Evolutionary conservation across 176 grass and related monocot genomes (phyloP).

Genomic region (Paspalum notatum): DNA sequence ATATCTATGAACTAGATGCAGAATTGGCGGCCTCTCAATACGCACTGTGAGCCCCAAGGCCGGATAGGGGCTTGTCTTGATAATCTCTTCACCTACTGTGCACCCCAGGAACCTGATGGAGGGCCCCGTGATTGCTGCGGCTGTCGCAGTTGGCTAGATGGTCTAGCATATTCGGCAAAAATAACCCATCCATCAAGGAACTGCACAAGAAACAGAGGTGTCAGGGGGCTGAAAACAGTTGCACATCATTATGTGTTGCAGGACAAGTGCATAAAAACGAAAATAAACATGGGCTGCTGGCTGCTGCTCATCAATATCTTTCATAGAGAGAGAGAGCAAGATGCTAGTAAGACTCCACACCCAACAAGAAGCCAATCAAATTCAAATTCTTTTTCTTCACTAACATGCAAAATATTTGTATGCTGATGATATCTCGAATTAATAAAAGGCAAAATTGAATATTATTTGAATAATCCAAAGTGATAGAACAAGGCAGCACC

Average conservation of each 20-base stretch:
- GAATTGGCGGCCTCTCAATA: constrained; percentile 5
- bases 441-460: too few relatives aligned
- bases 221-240: background rate
- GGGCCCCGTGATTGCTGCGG: constrained; percentile 45
- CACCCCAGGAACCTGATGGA: constrained; percentile 48
- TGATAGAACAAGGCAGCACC: background rate
- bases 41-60: background rate
- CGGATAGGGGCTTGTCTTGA: constrained; percentile 11
- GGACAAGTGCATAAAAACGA: background rate
- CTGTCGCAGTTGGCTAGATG: constrained; percentile 34
- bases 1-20: constrained; percentile 26
- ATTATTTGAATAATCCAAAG: background rate
- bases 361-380: too few relatives aligned
- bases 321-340: background rate
- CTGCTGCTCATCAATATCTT: background rate
- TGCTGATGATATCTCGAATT: too few relatives aligned
- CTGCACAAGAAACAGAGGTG: constrained; percentile 48
- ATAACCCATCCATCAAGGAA: constrained; percentile 98
- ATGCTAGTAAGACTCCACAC: background rate
- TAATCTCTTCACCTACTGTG: constrained; percentile 37
- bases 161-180: constrained; percentile 82
- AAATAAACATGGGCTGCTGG: background rate
- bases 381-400: too few relatives aligned
- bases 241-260: background rate
- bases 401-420: too few relatives aligned